phyloP scores from a whole-genome alignment of 2,329 filamentous ascomycete species.

The Colletotrichum chrysophilum region DNA sequence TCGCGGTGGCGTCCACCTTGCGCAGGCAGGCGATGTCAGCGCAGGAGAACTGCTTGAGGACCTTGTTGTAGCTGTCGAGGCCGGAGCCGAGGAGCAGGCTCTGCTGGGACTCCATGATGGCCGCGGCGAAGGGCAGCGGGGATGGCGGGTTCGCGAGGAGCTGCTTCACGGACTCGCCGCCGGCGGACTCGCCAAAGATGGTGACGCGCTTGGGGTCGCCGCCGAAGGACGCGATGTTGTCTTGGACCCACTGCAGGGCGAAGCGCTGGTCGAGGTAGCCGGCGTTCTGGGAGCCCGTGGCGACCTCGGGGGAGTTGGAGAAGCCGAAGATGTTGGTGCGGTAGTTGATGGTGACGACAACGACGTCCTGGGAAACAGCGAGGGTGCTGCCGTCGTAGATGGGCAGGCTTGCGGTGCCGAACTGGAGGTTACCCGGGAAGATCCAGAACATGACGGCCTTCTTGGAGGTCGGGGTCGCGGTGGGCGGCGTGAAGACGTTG shows the following conservation, averaged over 20 bases:
- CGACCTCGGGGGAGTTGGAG: slow-evolving; percentile 15
- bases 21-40: not conserved
- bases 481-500: slow-evolving; percentile 34
- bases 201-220: slow-evolving; percentile 67
- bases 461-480: not conserved
- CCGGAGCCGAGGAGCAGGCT: slow-evolving; percentile 10
- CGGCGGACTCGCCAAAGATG: slow-evolving; percentile 63
- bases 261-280: slow-evolving; percentile 61
- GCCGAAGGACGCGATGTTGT: slow-evolving; percentile 67
- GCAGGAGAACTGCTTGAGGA: slow-evolving; percentile 6
- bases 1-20: not conserved
- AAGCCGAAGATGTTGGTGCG: slow-evolving; percentile 22
- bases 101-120: slow-evolving; percentile 18
- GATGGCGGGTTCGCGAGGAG: slow-evolving; percentile 29
- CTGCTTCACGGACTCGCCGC: slow-evolving; percentile 42
- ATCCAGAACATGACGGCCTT: slow-evolving; percentile 24
- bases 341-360: slow-evolving; percentile 19
- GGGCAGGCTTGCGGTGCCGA: slow-evolving; percentile 10
- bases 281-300: slow-evolving; percentile 44
- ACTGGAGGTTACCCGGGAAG: slow-evolving; percentile 19
- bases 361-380: slow-evolving; percentile 4
- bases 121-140: slow-evolving; percentile 26
- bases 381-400: slow-evolving; percentile 17
- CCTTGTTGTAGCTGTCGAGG: slow-evolving; percentile 1
- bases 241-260: slow-evolving; percentile 63